Evolutionary conservation across 148 eudicot species (phyloP).

Genomic region (Camellia sinensis): DNA sequence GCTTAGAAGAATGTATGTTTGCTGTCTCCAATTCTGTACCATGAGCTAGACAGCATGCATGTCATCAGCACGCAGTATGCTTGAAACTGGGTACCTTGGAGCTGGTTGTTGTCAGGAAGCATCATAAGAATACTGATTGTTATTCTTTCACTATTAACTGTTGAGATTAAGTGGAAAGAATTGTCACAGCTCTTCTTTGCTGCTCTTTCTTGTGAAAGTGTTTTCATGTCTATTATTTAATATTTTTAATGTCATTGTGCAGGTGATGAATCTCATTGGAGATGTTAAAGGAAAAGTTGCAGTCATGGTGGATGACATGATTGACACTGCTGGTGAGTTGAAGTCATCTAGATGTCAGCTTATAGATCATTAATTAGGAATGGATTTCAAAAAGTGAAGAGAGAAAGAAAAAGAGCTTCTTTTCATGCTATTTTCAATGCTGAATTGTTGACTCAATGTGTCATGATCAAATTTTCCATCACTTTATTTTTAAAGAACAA

Average conservation of each 20-base stretch:
- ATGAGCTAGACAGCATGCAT: not conserved
- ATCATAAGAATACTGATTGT: not conserved
- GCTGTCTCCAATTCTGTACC: not conserved
- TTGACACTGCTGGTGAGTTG: constrained; percentile 88
- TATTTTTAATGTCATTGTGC: constrained; percentile 9
- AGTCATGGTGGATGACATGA: constrained; percentile 97
- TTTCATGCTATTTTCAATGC: not conserved
- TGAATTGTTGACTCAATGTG: not conserved
- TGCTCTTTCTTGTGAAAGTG: not conserved
- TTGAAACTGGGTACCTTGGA: constrained; percentile 2
- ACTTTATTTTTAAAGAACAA: not conserved
- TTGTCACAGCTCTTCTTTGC: not conserved
- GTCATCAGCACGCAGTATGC: not conserved
- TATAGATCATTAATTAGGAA: not conserved
- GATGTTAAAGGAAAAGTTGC: constrained; percentile 97
- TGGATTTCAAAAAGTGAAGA: not conserved
- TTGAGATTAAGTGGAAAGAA: not conserved
- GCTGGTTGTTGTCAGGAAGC: not conserved
- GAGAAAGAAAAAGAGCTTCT: not conserved
- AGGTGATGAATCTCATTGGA: constrained; percentile 98
- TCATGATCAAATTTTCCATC: not conserved
- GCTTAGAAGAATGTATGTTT: not conserved
- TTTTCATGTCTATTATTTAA: not conserved
- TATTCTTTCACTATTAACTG: not conserved
- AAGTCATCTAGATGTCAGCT: not conserved